A percentile compares a stretch with the other conserved stretches of the same genome.
Evolutionary conservation across 2,329 filamentous ascomycete genomes (phyloP).

Genomic region (Passalora sequoiae): DNA sequence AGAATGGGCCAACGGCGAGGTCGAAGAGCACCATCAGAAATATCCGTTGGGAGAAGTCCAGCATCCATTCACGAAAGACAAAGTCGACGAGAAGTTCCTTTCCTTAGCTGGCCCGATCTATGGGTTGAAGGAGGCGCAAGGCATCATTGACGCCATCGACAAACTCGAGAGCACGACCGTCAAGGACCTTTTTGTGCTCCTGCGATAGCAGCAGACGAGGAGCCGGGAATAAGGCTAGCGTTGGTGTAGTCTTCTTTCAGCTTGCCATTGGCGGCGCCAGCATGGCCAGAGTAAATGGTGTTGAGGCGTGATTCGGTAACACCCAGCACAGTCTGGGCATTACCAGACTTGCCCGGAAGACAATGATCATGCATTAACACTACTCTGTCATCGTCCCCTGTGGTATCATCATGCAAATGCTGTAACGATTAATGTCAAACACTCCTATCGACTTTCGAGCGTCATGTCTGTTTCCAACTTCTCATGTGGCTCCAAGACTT

Average conservation of each 20-base stretch:
- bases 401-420: slow-evolving; percentile 6
- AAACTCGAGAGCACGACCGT: slow-evolving; percentile 21
- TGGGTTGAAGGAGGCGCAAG: slow-evolving; percentile 19
- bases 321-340: too few species aligned
- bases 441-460: too few species aligned
- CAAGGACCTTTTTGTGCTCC: neutral
- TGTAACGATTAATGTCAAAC: too few species aligned
- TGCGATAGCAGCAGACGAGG: too few species aligned
- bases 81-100: slow-evolving; percentile 30
- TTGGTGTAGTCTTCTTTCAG: too few species aligned
- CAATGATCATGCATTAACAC: slow-evolving; percentile 3
- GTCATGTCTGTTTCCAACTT: too few species aligned
- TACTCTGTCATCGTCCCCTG: slow-evolving; percentile 4
- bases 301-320: too few species aligned
- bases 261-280: too few species aligned
- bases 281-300: too few species aligned
- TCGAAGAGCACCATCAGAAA: slow-evolving; percentile 19
- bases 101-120: slow-evolving; percentile 23
- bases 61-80: slow-evolving; percentile 28
- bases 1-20: slow-evolving; percentile 22
- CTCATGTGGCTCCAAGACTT: neutral
- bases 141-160: slow-evolving; percentile 24
- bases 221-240: too few species aligned
- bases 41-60: slow-evolving; percentile 28
- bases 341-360: too few species aligned